A percentile compares a stretch with the other conserved stretches of the same genome.
phyloP scores from a whole-genome alignment of 2,329 filamentous ascomycete species.

The Acarospora socialis region DNA sequence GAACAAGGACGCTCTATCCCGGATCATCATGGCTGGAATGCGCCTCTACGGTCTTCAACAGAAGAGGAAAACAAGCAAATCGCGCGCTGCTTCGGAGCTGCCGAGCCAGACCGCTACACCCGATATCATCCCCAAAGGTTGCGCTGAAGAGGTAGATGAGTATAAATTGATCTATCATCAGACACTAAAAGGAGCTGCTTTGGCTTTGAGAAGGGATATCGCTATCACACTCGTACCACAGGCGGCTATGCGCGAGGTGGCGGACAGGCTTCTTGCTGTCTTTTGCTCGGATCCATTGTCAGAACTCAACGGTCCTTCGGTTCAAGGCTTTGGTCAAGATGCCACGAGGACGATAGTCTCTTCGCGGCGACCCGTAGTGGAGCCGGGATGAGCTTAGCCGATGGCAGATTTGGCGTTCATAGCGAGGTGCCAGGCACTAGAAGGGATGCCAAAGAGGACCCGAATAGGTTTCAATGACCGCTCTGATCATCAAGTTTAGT shows the following conservation, averaged over 20 bases:
- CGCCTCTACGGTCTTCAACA: constrained; percentile 36
- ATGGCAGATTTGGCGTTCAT: no score
- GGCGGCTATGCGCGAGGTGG: constrained; percentile 31
- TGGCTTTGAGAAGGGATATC: constrained; percentile 33
- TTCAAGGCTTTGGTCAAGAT: no score
- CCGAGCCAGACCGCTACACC: background rate
- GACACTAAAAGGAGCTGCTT: constrained; percentile 34
- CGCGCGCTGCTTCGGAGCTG: constrained; percentile 5
- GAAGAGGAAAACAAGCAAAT: constrained; percentile 21
- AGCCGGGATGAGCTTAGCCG: no score
- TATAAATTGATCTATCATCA: constrained; percentile 40
- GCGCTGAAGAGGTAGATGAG: constrained; percentile 31
- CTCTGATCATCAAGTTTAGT: no score
- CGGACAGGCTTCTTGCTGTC: constrained; percentile 32
- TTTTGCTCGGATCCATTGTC: constrained; percentile 29
- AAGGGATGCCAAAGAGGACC: no score
- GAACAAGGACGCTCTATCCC: constrained; percentile 37
- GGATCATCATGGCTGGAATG: constrained; percentile 40
- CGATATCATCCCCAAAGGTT: no score
- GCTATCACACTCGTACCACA: constrained; percentile 22
- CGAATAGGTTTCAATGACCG: no score
- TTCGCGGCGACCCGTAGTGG: no score
- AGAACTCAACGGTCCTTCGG: no score
- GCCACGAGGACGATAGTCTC: no score
- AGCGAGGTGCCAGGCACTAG: no score